phyloP scores from a whole-genome alignment of 108 stramenopile species.

The Aurantiochytrium sp. region DNA sequence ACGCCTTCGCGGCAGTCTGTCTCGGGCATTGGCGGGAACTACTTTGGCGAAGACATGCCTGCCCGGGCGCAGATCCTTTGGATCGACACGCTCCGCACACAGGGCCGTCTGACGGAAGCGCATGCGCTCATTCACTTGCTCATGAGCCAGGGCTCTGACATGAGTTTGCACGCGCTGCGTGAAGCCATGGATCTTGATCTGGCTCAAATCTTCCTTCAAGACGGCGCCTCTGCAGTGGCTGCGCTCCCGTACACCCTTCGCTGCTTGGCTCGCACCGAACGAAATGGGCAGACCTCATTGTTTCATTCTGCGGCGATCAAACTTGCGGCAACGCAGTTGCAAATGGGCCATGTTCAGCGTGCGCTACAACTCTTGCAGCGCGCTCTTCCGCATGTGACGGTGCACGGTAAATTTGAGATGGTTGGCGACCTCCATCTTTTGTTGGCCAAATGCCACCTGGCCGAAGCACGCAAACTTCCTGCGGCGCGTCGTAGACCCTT shows the following conservation, averaged over 20 bases:
- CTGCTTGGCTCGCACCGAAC: not conserved
- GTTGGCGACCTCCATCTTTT: not conserved
- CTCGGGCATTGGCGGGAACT: not conserved
- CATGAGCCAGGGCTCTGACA: not conserved
- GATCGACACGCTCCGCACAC: not conserved
- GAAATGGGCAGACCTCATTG: not conserved
- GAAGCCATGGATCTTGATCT: not conserved
- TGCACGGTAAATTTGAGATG: not conserved
- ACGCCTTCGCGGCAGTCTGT: not conserved
- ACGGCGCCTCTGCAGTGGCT: not conserved
- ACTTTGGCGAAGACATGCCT: not conserved
- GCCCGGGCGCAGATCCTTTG: not conserved
- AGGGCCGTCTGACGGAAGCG: not conserved
- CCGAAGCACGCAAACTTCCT: not conserved
- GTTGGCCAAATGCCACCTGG: constrained; percentile 8
- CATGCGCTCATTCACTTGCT: not conserved
- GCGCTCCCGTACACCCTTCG: constrained; percentile 7
- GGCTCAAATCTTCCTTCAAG: not conserved
- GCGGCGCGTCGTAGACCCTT: not conserved
- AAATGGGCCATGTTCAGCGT: not conserved
- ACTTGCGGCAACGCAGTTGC: not conserved
- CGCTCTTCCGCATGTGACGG: not conserved
- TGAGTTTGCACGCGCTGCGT: not conserved
- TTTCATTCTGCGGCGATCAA: constrained; percentile 10
- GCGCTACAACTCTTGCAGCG: not conserved